Evolutionary conservation across 1,284 basidiomycete genomes (phyloP).

Genomic region (Melampsora americana): DNA sequence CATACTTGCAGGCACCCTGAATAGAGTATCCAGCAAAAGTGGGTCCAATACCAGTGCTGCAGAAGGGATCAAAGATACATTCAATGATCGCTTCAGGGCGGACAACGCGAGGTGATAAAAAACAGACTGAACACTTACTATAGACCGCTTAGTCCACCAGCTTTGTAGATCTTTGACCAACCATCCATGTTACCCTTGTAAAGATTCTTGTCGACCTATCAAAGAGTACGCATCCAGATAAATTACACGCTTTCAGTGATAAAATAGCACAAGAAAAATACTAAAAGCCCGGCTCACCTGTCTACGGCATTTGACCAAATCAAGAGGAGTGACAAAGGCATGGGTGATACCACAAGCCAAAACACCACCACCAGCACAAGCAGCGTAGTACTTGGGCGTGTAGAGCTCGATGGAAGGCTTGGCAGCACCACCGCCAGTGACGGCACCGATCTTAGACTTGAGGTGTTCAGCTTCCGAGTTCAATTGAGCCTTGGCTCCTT

Average conservation of each 20-base stretch:
- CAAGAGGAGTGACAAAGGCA: conserved; percentile 53
- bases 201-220: conserved; percentile 52
- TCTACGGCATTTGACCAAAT: conserved; percentile 54
- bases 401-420: conserved; percentile 51
- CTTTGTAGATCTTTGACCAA: conserved; percentile 52
- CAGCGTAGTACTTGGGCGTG: conserved; percentile 52
- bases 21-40: conserved; percentile 53
- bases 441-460: conserved; percentile 45
- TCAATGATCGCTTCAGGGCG: neutral
- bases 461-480: conserved; percentile 45
- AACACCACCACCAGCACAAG: conserved; percentile 52
- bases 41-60: conserved; percentile 52
- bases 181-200: conserved; percentile 53
- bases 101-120: neutral
- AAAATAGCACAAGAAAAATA: neutral
- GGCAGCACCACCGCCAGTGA: conserved; percentile 44
- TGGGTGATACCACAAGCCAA: conserved; percentile 53
- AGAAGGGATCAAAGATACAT: neutral
- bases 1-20: conserved; percentile 53
- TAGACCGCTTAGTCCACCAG: conserved; percentile 51
- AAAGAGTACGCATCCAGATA: neutral
- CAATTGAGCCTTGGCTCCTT: conserved; percentile 49
- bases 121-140: conserved; percentile 46
- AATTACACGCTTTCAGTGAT: neutral
- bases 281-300: conserved; percentile 45